These are phyloP conservation scores for Vaccinium corymbosum DNA, from an alignment of 148 eudicot genomes.

Conservation along the genomic window DNA sequence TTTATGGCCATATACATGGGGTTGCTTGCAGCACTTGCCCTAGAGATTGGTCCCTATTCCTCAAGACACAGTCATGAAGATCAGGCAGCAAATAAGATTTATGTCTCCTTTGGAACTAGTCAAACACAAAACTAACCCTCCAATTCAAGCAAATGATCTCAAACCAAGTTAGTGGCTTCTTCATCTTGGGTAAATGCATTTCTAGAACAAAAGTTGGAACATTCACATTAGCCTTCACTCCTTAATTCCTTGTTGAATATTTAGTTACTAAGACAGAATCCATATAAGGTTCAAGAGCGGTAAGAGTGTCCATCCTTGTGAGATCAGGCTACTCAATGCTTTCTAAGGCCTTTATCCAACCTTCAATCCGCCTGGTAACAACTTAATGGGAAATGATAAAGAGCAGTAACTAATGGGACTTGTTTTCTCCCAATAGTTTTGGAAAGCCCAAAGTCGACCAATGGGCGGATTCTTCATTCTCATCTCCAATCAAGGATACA, in stretches of 20 bases:
- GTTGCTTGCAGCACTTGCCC: not conserved
- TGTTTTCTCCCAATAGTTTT: not conserved
- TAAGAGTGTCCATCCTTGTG: not conserved
- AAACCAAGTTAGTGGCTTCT: not conserved
- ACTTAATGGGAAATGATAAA: not conserved
- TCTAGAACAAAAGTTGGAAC: not conserved
- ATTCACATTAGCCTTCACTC: not conserved
- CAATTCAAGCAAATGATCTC: not conserved
- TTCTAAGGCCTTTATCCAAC: not conserved
- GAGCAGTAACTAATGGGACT: not conserved
- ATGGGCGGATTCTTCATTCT: not conserved
- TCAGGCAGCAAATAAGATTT: not conserved
- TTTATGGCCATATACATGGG: not conserved
- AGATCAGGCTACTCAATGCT: not conserved
- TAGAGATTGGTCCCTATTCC: not conserved
- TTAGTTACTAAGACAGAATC: not conserved
- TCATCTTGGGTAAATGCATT: not conserved
- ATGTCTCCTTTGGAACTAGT: not conserved
- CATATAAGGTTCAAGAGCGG: not conserved
- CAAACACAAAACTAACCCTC: not conserved
- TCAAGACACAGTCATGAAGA: not conserved
- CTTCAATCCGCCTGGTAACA: not conserved
- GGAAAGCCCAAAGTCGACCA: not conserved
- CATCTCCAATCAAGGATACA: not conserved
- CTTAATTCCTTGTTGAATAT: not conserved